Evolutionary conservation across 768 basidiomycete genomes (phyloP).

Genomic region (Mycena sanguinolenta): DNA sequence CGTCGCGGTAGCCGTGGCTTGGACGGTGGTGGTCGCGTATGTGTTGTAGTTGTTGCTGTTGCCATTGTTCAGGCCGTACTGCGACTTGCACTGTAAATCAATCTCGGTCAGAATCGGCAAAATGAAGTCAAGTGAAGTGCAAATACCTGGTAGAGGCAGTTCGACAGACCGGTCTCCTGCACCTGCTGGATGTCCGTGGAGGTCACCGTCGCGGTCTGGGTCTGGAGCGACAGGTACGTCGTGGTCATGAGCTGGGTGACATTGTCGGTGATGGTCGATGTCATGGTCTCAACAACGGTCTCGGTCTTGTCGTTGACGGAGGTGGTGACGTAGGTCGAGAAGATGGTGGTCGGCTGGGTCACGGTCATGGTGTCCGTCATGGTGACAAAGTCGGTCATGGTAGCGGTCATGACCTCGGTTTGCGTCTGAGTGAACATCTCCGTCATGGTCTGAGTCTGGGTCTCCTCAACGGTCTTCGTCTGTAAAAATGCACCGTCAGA

Average conservation of each 20-base stretch:
- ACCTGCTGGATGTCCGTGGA: conserved; percentile 56
- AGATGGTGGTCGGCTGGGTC: conserved; percentile 70
- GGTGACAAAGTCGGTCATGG: conserved; percentile 66
- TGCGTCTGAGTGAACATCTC: conserved; percentile 66
- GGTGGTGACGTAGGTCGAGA: conserved; percentile 68
- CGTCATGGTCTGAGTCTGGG: conserved; percentile 63
- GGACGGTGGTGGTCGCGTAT: conserved; percentile 41
- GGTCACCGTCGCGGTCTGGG: conserved; percentile 61
- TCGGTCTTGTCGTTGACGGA: conserved; percentile 72
- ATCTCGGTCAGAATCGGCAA: conserved; percentile 28
- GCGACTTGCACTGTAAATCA: conserved; percentile 66
- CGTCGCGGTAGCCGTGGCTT: not conserved
- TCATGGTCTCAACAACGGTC: conserved; percentile 70
- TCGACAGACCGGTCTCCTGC: conserved; percentile 62
- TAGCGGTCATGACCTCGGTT: conserved; percentile 69
- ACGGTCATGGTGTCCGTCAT: conserved; percentile 66
- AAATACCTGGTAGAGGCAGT: conserved; percentile 65
- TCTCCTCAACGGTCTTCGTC: conserved; percentile 71
- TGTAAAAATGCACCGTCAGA: conserved; percentile 41
- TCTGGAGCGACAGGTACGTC: conserved; percentile 65
- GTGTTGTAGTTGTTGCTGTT: conserved; percentile 66
- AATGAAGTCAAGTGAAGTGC: not conserved
- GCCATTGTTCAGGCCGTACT: conserved; percentile 64
- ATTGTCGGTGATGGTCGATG: conserved; percentile 64
- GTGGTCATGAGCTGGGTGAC: conserved; percentile 63